Evolutionary conservation across 495 filamentous ascomycete genomes (phyloP).

Genomic region (Geopyxis carbonaria): DNA sequence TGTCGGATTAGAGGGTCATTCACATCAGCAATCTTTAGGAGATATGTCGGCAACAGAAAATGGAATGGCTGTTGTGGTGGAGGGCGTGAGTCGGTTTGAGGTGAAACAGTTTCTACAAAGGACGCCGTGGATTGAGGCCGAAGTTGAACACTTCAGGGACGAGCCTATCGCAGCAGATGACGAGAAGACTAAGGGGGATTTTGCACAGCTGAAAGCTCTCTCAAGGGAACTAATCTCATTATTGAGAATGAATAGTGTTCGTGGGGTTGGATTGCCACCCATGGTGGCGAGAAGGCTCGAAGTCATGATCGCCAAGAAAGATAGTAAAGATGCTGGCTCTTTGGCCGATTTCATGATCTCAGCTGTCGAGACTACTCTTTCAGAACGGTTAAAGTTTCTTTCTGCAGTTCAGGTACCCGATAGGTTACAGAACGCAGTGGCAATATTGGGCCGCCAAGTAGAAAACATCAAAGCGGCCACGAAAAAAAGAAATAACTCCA

Average conservation of each 20-base stretch:
- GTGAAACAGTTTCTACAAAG: conserved; percentile 60
- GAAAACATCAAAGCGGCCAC: conserved; percentile 53
- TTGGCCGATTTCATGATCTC: conserved; percentile 96
- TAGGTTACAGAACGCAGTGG: conserved; percentile 62
- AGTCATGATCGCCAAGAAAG: conserved; percentile 63
- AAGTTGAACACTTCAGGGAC: conserved; percentile 35
- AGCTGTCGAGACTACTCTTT: conserved; percentile 63
- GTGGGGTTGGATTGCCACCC: conserved; percentile 51
- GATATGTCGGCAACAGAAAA: conserved; percentile 9
- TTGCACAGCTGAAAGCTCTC: conserved; percentile 61
- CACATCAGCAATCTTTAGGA: conserved; percentile 12
- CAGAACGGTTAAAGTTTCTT: conserved; percentile 76
- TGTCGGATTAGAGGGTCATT: conserved; percentile 43
- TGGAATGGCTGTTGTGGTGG: conserved; percentile 50
- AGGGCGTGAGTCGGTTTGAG: conserved; percentile 62
- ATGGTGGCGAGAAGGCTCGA: conserved; percentile 72
- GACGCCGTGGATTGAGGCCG: conserved; percentile 71
- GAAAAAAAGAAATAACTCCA: conserved; percentile 25
- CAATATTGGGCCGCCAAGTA: conserved; percentile 63
- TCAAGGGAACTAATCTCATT: conserved; percentile 69
- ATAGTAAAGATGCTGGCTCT: conserved; percentile 57
- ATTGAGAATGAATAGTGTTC: conserved; percentile 51
- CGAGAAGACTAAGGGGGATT: conserved; percentile 44
- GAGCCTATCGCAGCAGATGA: conserved; percentile 31
- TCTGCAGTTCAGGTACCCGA: conserved; percentile 56